Evolutionary conservation across 257 asterid genomes (phyloP), one percentile per base, ranked within the genome.

Genomic region (Echites panduratus): DNA sequence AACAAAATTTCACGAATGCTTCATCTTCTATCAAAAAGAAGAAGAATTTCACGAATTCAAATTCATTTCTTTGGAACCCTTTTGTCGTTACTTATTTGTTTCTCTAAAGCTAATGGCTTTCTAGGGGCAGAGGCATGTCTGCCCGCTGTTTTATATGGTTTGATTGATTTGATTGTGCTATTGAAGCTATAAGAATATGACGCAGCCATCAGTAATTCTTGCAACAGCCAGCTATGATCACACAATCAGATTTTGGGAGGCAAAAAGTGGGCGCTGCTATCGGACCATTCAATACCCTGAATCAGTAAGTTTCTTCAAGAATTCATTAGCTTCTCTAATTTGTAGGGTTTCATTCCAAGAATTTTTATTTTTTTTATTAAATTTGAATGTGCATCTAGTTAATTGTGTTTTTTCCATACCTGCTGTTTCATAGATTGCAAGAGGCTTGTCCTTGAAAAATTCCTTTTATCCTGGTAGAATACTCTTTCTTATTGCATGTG

Each of bases 161-260:
- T 44, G 14, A 35, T 24, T 24, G 65, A 19, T 58, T 75, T 9
- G 59, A 64, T 41, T 62, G n/a, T 11, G 14, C 38, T 3, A 26
- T 57, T 16, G 56, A 70, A 56, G 70, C 59, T 71, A 80, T 64
- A 66, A 61, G 74, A 69, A 57, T 69, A 94, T 94, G 99, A 87
- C 81, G 74, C 98, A 90, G 58, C 97, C 99, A 70, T 89, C 99
- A 26, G 99, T 91, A 79, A 89, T 94, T 77, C 79, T 94, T 74
- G 99, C 98, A 4, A 94, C 99, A 8, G 96, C 98, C 54, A 94
- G 99, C 89, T 94, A 94, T 79, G 99, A 94, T 88, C 98, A 91
- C 81, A 94, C 99, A 14, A 94, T 94, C 80, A 89, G 92, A 19
- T 94, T 94, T 70, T 94, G 99, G 99, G 99, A 94, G 78, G 98